Conservation (phyloP, 2,329 filamentous ascomycete species). For the Verticillium nubilum region DNA sequence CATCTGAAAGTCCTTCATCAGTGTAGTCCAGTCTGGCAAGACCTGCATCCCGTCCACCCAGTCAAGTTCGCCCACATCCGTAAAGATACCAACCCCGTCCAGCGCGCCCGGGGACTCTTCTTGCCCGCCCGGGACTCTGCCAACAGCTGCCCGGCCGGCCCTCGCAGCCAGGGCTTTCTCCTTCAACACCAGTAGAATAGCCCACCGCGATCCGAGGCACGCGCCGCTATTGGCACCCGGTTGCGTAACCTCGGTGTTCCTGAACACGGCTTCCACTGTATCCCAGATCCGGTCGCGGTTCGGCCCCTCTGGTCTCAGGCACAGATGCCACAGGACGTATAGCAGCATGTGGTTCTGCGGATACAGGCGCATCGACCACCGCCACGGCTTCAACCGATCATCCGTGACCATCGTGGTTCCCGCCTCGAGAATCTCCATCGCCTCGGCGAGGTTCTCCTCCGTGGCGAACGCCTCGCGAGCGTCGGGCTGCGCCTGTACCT, state of each 20-base stretch:
- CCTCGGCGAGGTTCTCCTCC: constrained; percentile 26
- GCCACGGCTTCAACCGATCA: constrained; percentile 29
- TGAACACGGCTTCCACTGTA: constrained; percentile 15
- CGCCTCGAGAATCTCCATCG: constrained; percentile 26
- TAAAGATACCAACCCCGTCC: constrained; percentile 2
- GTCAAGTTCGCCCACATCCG: not conserved
- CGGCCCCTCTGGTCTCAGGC: constrained; percentile 26
- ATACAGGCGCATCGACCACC: constrained; percentile 32
- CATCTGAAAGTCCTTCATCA: constrained; percentile 22
- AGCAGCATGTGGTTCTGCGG: constrained; percentile 37
- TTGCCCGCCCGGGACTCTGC: not conserved
- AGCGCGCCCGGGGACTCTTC: not conserved
- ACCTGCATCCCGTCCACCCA: constrained; percentile 8
- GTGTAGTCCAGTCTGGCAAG: constrained; percentile 20
- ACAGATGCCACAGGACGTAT: constrained; percentile 37
- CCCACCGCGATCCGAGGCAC: not conserved
- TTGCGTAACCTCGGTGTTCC: not conserved
- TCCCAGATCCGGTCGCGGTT: constrained; percentile 26
- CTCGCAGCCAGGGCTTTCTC: constrained; percentile 20
- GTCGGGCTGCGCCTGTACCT: constrained; percentile 13
- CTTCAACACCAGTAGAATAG: constrained; percentile 21
- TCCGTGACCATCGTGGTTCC: constrained; percentile 22
- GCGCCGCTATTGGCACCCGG: not conserved
- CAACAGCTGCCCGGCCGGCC: not conserved
- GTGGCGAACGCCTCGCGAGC: constrained; percentile 16